Percentiles rank a stretch among this genome's conserved stretches.
Conservation (phyloP, 2,329 filamentous ascomycete genomes). For the Westerdykella sp. region DNA sequence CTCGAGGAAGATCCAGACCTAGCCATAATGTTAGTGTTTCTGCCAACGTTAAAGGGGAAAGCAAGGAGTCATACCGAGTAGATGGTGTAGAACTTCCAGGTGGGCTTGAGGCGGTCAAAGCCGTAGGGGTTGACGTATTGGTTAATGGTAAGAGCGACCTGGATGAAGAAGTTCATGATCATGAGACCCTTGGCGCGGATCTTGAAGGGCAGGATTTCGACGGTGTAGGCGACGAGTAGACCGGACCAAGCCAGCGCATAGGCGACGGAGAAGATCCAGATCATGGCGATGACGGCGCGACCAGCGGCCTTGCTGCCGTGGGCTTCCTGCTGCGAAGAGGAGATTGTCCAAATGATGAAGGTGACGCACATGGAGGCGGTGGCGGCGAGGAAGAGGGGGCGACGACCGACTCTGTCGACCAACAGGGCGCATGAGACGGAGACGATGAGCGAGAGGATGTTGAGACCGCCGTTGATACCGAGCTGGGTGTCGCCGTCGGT, state of each 20-base stretch:
- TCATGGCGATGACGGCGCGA: constrained; percentile 45
- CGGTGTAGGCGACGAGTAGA: constrained; percentile 49
- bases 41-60: background rate
- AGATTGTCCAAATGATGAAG: constrained; percentile 35
- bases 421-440: constrained; percentile 52
- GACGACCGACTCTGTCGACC: constrained; percentile 51
- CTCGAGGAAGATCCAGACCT: constrained; percentile 55
- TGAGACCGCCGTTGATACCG: constrained; percentile 51
- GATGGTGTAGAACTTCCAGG: constrained; percentile 60
- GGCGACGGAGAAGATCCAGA: constrained; percentile 47
- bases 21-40: constrained; percentile 5
- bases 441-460: constrained; percentile 54
- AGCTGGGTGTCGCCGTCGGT: constrained; percentile 35
- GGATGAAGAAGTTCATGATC: constrained; percentile 58
- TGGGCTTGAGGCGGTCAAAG: constrained; percentile 52
- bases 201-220: constrained; percentile 46
- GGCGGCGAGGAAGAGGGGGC: constrained; percentile 49
- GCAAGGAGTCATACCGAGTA: constrained; percentile 46
- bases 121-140: constrained; percentile 59
- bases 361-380: constrained; percentile 32
- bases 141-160: constrained; percentile 56
- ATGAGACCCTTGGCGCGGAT: constrained; percentile 46
- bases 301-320: constrained; percentile 35
- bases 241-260: constrained; percentile 55
- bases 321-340: constrained; percentile 49